Base-by-base conservation (phyloP, 2,329 filamentous ascomycete species). In the Epichloe brachyelytri region DNA sequence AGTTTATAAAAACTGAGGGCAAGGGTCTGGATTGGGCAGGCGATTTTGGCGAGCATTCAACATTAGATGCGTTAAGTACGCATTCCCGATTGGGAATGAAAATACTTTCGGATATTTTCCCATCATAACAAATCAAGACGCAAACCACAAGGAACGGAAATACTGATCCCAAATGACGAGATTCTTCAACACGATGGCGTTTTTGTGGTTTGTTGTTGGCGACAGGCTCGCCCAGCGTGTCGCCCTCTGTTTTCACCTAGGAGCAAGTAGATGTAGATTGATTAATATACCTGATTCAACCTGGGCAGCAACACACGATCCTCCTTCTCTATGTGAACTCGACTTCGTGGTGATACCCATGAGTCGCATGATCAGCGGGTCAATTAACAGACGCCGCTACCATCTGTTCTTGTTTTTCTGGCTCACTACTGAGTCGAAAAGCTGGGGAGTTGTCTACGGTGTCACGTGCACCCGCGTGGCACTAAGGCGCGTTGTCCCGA, bases 31-130 rank as follows among this genome's bases (percentile, higher is more conserved):
- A 48, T 49, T 50, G 47, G 51, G 52, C 54, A 53, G 58, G 58
- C 54, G 52, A 50, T 56, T 60, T 58, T 54, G 64, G 63, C 65
- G 64, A 59, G 62, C 64, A 68, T 68, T 68, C 65, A 68, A 68
- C 65, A 68, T 67, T 53, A 58, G 53, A 65, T 63, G 64, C 65
- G 63, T 64, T 63, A 62, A 62, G 43, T 46, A 51, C 50, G 37
- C 46, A 51, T 44, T 63, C 60, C 62, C 57, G 51, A 55, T 66
- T 64, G 57, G 61, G 60, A 59, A 60, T 52, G 56, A 55, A 56
- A 51, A 34, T 40, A 38, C 33, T 54, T 53, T 50, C 46, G 47
- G 53, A 55, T 57, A 58, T 62, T 48, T 50, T 48, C 44, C 57
- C 59, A 59, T 55, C 57, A 59, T 61, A 60, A 59, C 61, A 45